A percentile compares a stretch with the other conserved stretches of the same genome.
These are phyloP conservation scores for Botrytis byssoidea DNA, from an alignment of 2,329 filamentous ascomycete genomes.

Conservation along the genomic window DNA sequence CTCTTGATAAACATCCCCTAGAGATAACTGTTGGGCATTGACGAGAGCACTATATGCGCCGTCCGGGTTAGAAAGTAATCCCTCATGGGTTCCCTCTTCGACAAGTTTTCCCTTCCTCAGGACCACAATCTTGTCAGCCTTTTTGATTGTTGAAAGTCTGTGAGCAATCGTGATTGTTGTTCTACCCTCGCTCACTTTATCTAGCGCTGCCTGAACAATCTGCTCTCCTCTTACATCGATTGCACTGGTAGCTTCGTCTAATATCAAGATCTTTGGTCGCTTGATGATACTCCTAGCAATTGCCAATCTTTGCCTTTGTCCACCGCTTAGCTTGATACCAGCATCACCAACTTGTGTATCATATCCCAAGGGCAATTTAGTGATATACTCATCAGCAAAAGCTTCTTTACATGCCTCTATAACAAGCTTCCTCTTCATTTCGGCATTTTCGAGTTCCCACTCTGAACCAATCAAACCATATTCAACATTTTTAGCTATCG, in stretches of 20 bases:
- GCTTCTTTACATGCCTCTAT: conserved; percentile 64
- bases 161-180: conserved; percentile 95
- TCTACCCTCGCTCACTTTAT: conserved; percentile 53
- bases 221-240: conserved; percentile 47
- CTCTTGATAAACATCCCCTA: conserved; percentile 35
- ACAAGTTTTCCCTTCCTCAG: conserved; percentile 68
- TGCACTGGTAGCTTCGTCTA: conserved; percentile 67
- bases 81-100: conserved; percentile 74
- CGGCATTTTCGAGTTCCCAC: conserved; percentile 53
- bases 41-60: conserved; percentile 70
- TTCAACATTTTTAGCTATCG: conserved; percentile 61
- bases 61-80: conserved; percentile 56
- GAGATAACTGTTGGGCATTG: conserved; percentile 49
- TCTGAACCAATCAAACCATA: conserved; percentile 55
- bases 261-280: conserved; percentile 64
- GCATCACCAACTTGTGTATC: conserved; percentile 73
- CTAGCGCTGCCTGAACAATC: conserved; percentile 55
- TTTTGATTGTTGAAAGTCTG: conserved; percentile 78
- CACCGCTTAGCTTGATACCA: conserved; percentile 75
- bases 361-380: conserved; percentile 63
- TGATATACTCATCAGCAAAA: conserved; percentile 69
- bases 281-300: conserved; percentile 70
- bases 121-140: conserved; percentile 77
- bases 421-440: conserved; percentile 58
- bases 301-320: conserved; percentile 75